These are phyloP conservation scores for Poa annua DNA, from an alignment of 176 grass and related monocot species.

Conservation along the genomic window DNA sequence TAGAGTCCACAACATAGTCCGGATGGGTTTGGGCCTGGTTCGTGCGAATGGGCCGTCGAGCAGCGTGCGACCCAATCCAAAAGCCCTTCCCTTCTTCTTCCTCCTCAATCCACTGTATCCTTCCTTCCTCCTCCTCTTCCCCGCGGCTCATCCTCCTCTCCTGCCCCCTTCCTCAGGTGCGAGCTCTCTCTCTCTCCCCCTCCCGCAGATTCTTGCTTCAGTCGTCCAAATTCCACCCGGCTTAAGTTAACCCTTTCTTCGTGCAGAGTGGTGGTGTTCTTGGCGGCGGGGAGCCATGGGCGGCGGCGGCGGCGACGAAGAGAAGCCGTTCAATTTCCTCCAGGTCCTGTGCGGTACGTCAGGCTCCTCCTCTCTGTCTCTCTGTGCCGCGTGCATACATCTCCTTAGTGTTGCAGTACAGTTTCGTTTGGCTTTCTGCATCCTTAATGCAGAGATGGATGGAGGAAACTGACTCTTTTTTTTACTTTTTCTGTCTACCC, in stretches of 20 bases:
- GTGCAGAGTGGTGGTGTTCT: background rate
- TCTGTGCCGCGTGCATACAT: no score
- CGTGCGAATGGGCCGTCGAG: no score
- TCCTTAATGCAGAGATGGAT: background rate
- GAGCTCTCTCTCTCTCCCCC: background rate
- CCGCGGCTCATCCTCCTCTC: background rate
- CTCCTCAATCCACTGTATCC: background rate
- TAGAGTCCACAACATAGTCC: no score
- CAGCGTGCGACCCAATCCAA: background rate
- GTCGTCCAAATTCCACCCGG: no score
- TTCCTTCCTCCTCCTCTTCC: background rate
- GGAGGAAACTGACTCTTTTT: background rate
- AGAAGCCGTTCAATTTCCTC: slow-evolving; percentile 60
- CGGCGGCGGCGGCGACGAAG: background rate
- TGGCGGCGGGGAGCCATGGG: slow-evolving; percentile 42
- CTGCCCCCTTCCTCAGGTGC: background rate
- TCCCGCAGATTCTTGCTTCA: background rate
- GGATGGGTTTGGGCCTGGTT: no score
- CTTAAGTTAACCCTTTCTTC: background rate
- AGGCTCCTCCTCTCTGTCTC: no score
- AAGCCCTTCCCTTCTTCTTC: background rate
- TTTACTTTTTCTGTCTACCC: background rate
- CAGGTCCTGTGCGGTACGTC: slow-evolving; percentile 32
- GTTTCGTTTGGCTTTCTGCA: background rate
- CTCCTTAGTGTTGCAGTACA: no score